Evolutionary conservation across 495 filamentous ascomycete genomes (phyloP).

Genomic region (Penicillium coffeae): DNA sequence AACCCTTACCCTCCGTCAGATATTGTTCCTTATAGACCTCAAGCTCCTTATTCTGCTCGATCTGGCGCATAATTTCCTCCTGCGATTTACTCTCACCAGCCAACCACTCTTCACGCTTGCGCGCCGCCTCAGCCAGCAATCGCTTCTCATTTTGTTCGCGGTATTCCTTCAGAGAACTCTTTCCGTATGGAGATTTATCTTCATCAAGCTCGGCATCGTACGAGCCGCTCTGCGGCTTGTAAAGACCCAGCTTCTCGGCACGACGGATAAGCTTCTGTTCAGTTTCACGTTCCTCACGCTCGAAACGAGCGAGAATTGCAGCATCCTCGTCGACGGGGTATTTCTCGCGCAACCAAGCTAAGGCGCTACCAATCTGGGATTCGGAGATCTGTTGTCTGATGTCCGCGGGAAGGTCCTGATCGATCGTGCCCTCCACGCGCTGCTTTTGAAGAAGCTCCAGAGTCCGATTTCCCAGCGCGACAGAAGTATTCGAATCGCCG

Average conservation of each 20-base stretch:
- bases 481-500: constrained; percentile 44
- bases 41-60: constrained; percentile 45
- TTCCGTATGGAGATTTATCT: constrained; percentile 36
- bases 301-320: constrained; percentile 57
- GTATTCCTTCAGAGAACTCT: constrained; percentile 47
- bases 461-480: constrained; percentile 57
- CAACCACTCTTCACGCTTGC: constrained; percentile 42
- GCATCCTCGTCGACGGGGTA: constrained; percentile 75
- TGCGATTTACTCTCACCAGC: constrained; percentile 38
- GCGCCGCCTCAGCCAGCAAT: constrained; percentile 45
- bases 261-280: constrained; percentile 42
- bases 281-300: constrained; percentile 48
- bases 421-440: constrained; percentile 70
- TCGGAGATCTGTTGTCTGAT: constrained; percentile 38
- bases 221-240: constrained; percentile 48
- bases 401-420: constrained; percentile 44
- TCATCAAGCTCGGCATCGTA: constrained; percentile 42
- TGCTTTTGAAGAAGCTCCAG: constrained; percentile 69
- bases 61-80: constrained; percentile 37
- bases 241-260: constrained; percentile 42
- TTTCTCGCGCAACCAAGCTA: constrained; percentile 64
- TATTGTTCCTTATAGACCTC: constrained; percentile 43
- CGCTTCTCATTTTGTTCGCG: constrained; percentile 45
- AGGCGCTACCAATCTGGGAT: constrained; percentile 41
- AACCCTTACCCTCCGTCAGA: constrained; percentile 32